Conservation (phyloP, 75 land plant species). For the Azolla pinnata region DNA sequence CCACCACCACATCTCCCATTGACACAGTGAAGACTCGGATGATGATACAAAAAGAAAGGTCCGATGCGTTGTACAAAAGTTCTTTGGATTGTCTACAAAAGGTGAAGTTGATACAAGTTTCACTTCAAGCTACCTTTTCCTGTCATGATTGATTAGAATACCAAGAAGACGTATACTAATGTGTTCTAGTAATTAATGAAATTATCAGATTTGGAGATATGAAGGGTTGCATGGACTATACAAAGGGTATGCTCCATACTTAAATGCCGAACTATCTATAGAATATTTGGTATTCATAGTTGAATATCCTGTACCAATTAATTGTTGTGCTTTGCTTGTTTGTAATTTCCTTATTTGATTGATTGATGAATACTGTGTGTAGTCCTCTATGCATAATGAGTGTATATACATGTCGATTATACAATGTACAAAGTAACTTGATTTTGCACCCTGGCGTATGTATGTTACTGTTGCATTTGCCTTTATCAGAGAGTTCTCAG, state of each 20-base stretch:
- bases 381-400: background rate
- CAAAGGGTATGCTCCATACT: slow-evolving; percentile 42
- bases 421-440: too few relatives aligned
- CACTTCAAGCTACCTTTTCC: background rate
- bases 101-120: slow-evolving; percentile 15
- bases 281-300: background rate
- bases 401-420: background rate
- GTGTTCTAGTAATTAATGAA: background rate
- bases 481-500: too few relatives aligned
- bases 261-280: background rate
- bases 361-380: background rate
- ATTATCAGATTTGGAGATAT: slow-evolving; percentile 38
- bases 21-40: slow-evolving; percentile 72
- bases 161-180: too few relatives aligned
- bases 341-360: background rate
- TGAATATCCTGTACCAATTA: too few relatives aligned
- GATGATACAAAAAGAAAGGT: slow-evolving; percentile 52
- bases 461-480: too few relatives aligned
- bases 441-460: too few relatives aligned
- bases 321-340: too few relatives aligned
- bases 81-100: slow-evolving; percentile 62
- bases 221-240: slow-evolving; percentile 54
- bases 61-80: slow-evolving; percentile 37
- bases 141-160: slow-evolving; percentile 1
- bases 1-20: slow-evolving; percentile 56